Evolutionary conservation across 2,329 filamentous ascomycete genomes (phyloP).

Genomic region (Chaetomiaceae sp.): DNA sequence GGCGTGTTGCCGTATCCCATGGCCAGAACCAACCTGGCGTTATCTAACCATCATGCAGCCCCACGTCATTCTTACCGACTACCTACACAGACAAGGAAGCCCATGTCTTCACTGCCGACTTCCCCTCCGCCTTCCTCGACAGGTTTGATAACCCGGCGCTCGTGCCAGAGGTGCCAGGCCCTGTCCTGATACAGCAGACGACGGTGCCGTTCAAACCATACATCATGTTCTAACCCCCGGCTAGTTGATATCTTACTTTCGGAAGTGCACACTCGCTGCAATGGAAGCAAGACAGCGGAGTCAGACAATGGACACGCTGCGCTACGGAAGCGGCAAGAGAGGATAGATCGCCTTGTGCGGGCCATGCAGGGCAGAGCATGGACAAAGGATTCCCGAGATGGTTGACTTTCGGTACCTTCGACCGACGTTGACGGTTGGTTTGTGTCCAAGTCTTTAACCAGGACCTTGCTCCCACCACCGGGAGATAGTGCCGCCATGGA

Average conservation of each 20-base stretch:
- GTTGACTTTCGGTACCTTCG: too few relatives aligned
- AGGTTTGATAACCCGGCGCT: background rate
- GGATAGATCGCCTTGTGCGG: too few relatives aligned
- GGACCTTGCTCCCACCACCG: too few relatives aligned
- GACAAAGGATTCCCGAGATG: background rate
- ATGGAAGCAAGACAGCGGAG: too few relatives aligned
- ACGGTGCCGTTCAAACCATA: background rate
- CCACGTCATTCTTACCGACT: background rate
- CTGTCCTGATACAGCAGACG: background rate
- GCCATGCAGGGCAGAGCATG: too few relatives aligned
- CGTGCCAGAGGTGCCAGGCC: background rate
- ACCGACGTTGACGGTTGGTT: too few relatives aligned
- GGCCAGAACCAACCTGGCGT: too few relatives aligned
- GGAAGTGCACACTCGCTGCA: background rate
- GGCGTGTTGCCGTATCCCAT: background rate
- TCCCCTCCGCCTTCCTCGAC: background rate
- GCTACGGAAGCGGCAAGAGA: too few relatives aligned
- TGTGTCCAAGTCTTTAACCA: too few relatives aligned
- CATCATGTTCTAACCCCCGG: background rate
- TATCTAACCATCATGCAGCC: background rate
- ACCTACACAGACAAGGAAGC: background rate
- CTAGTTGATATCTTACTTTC: background rate
- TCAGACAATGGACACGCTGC: background rate
- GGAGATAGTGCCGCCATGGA: too few relatives aligned
- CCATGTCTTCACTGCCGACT: background rate